Evolutionary conservation across 495 filamentous ascomycete genomes (phyloP).

Genomic region (Aspergillus panamensis): DNA sequence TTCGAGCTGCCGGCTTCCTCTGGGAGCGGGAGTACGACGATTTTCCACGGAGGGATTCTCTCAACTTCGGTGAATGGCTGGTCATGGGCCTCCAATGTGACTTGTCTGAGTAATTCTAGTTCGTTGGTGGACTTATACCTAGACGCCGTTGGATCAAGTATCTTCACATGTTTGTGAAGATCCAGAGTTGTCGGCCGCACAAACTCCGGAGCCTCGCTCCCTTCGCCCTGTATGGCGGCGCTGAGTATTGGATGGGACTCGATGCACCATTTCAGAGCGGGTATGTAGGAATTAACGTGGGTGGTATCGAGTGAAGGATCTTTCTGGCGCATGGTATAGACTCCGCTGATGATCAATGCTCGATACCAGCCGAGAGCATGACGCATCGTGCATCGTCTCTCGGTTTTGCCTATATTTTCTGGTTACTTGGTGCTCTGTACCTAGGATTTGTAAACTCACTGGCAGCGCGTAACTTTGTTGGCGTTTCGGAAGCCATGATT

Average conservation of each 20-base stretch:
- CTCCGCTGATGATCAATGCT: constrained; percentile 14
- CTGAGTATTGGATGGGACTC: constrained; percentile 17
- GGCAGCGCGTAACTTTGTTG: constrained; percentile 1
- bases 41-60: constrained; percentile 17
- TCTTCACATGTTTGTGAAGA: constrained; percentile 13
- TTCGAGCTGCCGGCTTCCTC: neutral
- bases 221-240: constrained; percentile 9
- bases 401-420: constrained; percentile 14
- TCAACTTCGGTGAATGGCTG: constrained; percentile 13
- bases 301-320: constrained; percentile 1
- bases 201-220: constrained; percentile 14
- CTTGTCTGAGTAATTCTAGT: constrained; percentile 6
- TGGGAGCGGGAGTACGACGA: constrained; percentile 16
- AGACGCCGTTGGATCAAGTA: constrained; percentile 5
- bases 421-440: no score
- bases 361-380: constrained; percentile 20
- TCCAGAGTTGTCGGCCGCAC: constrained; percentile 7
- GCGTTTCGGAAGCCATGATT: no score
- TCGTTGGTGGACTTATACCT: neutral
- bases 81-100: constrained; percentile 14
- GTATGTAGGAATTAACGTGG: constrained; percentile 8
- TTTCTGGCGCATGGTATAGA: constrained; percentile 9
- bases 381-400: constrained; percentile 19
- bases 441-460: neutral
- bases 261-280: constrained; percentile 21